phyloP scores from a whole-genome alignment of 1,284 basidiomycete species.

The Amylostereum chailletii region DNA sequence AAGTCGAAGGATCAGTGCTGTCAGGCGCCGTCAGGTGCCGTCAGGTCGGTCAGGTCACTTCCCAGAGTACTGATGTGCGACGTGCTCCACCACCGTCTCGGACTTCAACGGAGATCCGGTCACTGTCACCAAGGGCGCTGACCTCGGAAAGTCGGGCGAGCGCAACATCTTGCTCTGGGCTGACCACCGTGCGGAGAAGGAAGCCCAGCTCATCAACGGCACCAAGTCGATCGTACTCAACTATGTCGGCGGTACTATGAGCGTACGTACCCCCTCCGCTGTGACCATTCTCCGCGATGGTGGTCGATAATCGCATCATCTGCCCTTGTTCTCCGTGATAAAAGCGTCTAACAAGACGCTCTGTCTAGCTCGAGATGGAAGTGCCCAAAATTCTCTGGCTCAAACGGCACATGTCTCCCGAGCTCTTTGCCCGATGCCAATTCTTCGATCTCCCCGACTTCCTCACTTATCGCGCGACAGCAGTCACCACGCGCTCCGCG shows the following conservation, averaged over 20 bases:
- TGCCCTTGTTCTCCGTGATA: conserved; percentile 5
- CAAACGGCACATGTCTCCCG: conserved; percentile 76
- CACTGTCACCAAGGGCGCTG: conserved; percentile 66
- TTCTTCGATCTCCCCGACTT: conserved; percentile 98
- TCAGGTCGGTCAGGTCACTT: no score
- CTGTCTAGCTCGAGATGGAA: conserved; percentile 87
- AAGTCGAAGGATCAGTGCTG: no score
- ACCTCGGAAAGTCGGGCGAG: conserved; percentile 57
- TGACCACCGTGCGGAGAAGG: conserved; percentile 89
- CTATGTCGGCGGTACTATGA: conserved; percentile 96
- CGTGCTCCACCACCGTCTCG: conserved; percentile 89
- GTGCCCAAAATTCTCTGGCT: conserved; percentile 96
- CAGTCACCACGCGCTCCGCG: conserved; percentile 70
- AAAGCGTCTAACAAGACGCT: not conserved
- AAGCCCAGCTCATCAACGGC: conserved; percentile 85
- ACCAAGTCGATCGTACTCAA: conserved; percentile 82
- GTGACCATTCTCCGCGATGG: not conserved
- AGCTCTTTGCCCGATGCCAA: conserved; percentile 75
- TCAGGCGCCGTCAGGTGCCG: no score
- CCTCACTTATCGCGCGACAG: conserved; percentile 89
- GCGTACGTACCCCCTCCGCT: conserved; percentile 45
- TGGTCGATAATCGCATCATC: conserved; percentile 1
- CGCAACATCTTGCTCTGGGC: conserved; percentile 90
- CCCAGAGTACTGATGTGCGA: no score
- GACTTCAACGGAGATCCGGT: conserved; percentile 72